phyloP scores from a whole-genome alignment of 2,329 filamentous ascomycete genomes.

The Aspergillus sp. region DNA sequence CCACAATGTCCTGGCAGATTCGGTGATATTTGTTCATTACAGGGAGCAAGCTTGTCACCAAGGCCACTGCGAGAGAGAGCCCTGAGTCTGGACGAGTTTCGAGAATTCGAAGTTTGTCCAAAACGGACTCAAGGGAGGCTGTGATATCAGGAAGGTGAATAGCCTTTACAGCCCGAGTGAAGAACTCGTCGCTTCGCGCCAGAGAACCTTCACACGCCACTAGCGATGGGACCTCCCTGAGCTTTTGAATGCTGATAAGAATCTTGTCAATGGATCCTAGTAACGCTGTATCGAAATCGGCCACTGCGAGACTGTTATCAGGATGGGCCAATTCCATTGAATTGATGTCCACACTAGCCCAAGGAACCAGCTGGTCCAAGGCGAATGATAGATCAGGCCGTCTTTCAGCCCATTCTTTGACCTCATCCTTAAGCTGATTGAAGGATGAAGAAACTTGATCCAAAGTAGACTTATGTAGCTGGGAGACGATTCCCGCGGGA shows the following conservation, averaged over 20 bases:
- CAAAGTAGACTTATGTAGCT: conserved; percentile 25
- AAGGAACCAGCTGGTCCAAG: conserved; percentile 64
- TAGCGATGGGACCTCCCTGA: conserved; percentile 55
- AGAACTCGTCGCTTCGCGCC: conserved; percentile 52
- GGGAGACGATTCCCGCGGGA: conserved; percentile 49
- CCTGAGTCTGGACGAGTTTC: conserved; percentile 41
- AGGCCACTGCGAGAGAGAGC: conserved; percentile 50
- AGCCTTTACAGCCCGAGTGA: conserved; percentile 54
- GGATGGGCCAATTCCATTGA: conserved; percentile 8
- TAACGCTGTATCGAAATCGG: conserved; percentile 56
- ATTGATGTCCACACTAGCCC: conserved; percentile 49
- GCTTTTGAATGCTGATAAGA: conserved; percentile 74
- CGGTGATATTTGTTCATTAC: conserved; percentile 71
- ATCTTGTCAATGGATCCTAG: conserved; percentile 69
- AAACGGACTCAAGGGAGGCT: conserved; percentile 40
- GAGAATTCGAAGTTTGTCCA: conserved; percentile 46
- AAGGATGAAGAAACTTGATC: conserved; percentile 29
- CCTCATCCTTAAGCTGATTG: conserved; percentile 29
- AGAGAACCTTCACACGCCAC: conserved; percentile 65
- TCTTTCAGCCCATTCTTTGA: conserved; percentile 45
- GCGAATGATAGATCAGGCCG: conserved; percentile 63
- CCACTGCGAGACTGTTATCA: conserved; percentile 25
- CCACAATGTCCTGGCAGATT: conserved; percentile 58
- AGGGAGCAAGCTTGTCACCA: conserved; percentile 64
- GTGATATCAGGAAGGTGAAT: conserved; percentile 60